Percentiles rank a stretch among this genome's conserved stretches.
These are phyloP conservation scores for Elaeis oleifera DNA, from an alignment of 202 grass and related monocot genomes.

Conservation along the genomic window DNA sequence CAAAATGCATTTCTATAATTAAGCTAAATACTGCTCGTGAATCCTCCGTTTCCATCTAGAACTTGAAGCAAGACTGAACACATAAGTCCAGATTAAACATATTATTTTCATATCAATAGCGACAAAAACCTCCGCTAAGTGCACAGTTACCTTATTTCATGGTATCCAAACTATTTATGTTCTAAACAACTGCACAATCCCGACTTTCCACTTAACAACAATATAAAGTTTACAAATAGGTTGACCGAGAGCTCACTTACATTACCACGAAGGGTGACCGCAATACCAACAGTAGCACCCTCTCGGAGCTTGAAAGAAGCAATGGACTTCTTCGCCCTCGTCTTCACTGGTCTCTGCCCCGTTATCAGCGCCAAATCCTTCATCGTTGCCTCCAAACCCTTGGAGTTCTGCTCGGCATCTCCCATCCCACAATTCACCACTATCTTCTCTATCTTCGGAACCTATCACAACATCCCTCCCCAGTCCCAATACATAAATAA, in stretches of 20 bases:
- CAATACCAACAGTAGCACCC: constrained; percentile 68
- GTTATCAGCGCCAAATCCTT: constrained; percentile 70
- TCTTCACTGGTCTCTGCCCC: constrained; percentile 74
- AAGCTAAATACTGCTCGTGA: too few relatives aligned
- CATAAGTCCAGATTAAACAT: too few relatives aligned
- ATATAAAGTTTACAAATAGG: neutral
- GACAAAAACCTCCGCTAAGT: too few relatives aligned
- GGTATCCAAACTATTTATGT: too few relatives aligned
- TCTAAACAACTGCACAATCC: too few relatives aligned
- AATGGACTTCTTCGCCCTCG: constrained; percentile 69
- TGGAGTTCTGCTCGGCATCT: constrained; percentile 63
- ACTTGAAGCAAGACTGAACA: too few relatives aligned
- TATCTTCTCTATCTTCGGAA: constrained; percentile 80
- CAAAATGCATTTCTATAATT: too few relatives aligned
- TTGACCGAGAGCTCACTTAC: constrained; percentile 22
- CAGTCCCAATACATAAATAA: neutral
- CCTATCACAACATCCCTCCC: constrained; percentile 25
- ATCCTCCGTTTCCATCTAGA: too few relatives aligned
- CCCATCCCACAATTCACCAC: constrained; percentile 89
- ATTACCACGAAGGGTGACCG: constrained; percentile 69
- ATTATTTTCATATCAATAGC: too few relatives aligned
- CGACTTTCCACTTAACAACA: too few relatives aligned
- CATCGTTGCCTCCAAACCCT: constrained; percentile 80
- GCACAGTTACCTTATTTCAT: too few relatives aligned
- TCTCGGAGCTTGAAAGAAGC: constrained; percentile 87